Conservation (phyloP, 2,329 filamentous ascomycete species). For the Penicillium sp. region DNA sequence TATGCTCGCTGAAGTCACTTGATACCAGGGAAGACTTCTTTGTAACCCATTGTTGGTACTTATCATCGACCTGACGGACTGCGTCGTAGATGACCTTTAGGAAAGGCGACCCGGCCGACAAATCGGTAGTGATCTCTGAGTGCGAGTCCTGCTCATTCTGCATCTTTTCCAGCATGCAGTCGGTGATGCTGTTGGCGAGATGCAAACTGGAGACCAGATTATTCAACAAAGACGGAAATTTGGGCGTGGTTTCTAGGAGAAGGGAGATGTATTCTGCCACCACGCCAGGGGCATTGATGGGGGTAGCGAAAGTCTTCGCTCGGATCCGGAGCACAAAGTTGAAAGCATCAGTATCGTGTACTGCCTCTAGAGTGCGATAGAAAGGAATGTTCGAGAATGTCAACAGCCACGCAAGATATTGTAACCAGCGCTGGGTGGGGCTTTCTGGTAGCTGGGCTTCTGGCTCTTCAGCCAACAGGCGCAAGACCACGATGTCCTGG, state of each 20-base stretch:
- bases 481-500: slow-evolving; percentile 39
- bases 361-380: slow-evolving; percentile 33
- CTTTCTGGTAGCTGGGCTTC: slow-evolving; percentile 30
- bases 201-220: slow-evolving; percentile 24
- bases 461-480: slow-evolving; percentile 26
- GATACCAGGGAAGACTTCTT: slow-evolving; percentile 46
- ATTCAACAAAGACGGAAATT: slow-evolving; percentile 27
- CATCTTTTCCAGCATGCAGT: slow-evolving; percentile 30
- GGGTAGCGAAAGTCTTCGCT: slow-evolving; percentile 26
- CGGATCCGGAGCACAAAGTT: slow-evolving; percentile 22
- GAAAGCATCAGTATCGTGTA: slow-evolving; percentile 26
- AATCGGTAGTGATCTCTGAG: slow-evolving; percentile 10
- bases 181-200: slow-evolving; percentile 29
- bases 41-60: slow-evolving; percentile 39
- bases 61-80: slow-evolving; percentile 33
- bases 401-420: slow-evolving; percentile 36
- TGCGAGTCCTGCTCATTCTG: slow-evolving; percentile 22
- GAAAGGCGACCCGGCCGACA: slow-evolving; percentile 15
- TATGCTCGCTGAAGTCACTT: slow-evolving; percentile 39
- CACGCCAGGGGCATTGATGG: slow-evolving; percentile 25
- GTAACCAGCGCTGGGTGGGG: slow-evolving; percentile 36
- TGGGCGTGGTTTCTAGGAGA: slow-evolving; percentile 30
- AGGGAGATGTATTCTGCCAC: slow-evolving; percentile 32
- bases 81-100: slow-evolving; percentile 29
- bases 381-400: slow-evolving; percentile 38